Conservation (phyloP, 768 basidiomycete genomes). For the Termitomyces sp. region DNA sequence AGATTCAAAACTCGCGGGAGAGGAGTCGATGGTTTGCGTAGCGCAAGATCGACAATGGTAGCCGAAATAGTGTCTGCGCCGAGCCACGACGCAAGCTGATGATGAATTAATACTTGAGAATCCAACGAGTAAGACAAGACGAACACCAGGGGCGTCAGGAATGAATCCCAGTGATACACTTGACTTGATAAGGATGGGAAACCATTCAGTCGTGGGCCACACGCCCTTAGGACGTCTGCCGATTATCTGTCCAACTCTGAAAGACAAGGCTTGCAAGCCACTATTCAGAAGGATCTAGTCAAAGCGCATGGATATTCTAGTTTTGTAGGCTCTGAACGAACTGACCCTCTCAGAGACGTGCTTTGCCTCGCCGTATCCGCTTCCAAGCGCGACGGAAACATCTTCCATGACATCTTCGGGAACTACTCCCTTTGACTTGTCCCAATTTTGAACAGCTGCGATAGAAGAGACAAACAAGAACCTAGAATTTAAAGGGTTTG, state of each 20-base stretch:
- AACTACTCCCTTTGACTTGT: constrained; percentile 21
- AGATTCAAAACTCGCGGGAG: constrained; percentile 23
- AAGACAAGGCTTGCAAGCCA: constrained; percentile 26
- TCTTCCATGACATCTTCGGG: constrained; percentile 31
- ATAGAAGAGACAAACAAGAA: constrained; percentile 33
- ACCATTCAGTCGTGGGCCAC: constrained; percentile 38
- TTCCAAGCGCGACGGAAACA: constrained; percentile 23
- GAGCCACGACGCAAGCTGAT: constrained; percentile 28
- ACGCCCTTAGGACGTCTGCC: constrained; percentile 31
- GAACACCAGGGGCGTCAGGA: constrained; percentile 26
- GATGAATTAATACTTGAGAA: not conserved
- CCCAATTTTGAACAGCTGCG: constrained; percentile 19
- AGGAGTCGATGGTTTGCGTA: constrained; percentile 17
- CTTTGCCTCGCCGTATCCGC: constrained; percentile 31
- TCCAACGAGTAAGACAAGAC: constrained; percentile 1
- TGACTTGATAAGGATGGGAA: constrained; percentile 37
- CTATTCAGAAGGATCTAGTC: constrained; percentile 28
- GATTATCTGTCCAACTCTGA: constrained; percentile 35
- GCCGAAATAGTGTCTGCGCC: constrained; percentile 24
- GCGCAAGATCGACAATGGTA: constrained; percentile 26
- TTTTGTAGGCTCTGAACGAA: not conserved
- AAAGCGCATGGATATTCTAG: not conserved
- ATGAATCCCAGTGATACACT: constrained; percentile 25
- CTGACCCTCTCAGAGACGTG: constrained; percentile 31
- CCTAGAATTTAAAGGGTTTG: constrained; percentile 16